These are phyloP conservation scores for Clarireedia monteithiana DNA, from an alignment of 2,329 filamentous ascomycete genomes.

Conservation along the genomic window DNA sequence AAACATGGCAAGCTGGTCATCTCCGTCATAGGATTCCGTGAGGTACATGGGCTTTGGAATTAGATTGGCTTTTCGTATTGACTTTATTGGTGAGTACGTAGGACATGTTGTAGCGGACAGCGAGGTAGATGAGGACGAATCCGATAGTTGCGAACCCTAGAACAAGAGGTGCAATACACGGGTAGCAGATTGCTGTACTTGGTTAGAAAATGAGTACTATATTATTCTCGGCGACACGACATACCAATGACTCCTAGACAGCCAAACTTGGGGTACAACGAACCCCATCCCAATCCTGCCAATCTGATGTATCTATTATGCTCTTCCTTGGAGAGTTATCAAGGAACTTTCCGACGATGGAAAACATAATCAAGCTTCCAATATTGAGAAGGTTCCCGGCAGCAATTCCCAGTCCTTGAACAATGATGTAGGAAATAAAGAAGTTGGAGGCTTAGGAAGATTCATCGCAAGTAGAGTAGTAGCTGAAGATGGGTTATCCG, in stretches of 20 bases:
- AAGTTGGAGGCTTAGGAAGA: conserved; percentile 84
- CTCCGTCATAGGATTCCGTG: conserved; percentile 57
- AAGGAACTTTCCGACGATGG: conserved; percentile 64
- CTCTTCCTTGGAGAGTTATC: conserved; percentile 69
- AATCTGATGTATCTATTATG: conserved; percentile 72
- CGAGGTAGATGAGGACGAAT: conserved; percentile 72
- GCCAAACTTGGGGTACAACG: conserved; percentile 71
- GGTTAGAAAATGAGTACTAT: conserved; percentile 12
- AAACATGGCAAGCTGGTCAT: conserved; percentile 35
- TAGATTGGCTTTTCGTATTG: conserved; percentile 80
- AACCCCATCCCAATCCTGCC: conserved; percentile 72
- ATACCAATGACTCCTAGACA: conserved; percentile 71
- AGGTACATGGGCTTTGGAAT: conserved; percentile 73
- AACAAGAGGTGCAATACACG: conserved; percentile 77
- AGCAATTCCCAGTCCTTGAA: conserved; percentile 79
- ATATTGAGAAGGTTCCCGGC: conserved; percentile 67
- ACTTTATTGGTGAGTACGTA: conserved; percentile 75
- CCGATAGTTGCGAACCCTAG: conserved; percentile 74
- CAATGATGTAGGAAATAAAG: conserved; percentile 88
- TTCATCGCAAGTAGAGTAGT: conserved; percentile 62
- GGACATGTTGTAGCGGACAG: conserved; percentile 83
- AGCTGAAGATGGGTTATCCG: conserved; percentile 51
- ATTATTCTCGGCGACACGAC: conserved; percentile 20
- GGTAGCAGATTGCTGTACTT: conserved; percentile 66
- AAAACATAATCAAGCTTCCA: conserved; percentile 62